Base-by-base conservation (phyloP, 108 stramenopile genomes). In the Stephanodiscus minutulus region DNA sequence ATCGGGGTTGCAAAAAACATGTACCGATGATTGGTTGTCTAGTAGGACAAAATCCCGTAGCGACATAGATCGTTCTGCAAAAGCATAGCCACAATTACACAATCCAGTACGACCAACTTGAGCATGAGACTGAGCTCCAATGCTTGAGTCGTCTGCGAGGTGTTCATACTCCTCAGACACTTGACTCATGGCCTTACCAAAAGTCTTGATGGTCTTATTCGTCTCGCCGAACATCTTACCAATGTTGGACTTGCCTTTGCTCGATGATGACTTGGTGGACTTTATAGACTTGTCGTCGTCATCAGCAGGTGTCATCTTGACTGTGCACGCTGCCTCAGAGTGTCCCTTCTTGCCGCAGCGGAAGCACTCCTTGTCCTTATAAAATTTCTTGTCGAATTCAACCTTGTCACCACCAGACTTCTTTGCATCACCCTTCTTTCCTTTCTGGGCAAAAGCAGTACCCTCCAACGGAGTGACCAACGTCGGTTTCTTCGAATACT, bases 391-490 rank as follows among this genome's bases (percentile, higher is more conserved):
- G 49, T 52, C 31, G n/a, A 8, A 22, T 28, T 46, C 63, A 22
- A 44, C 44, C 13, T 28, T n/a, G 2, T 66, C 49, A n/a, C n/a
- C n/a, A n/a, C n/a, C n/a, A n/a, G n/a, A n/a, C n/a, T 13, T 5
- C 65, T 31, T 64, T 21, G n/a, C 41, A 1, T 44, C 20, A 0
- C 21, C 49, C 35, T 66, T 66, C 28, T 66, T 50, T 52, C 65
- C 65, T 52, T 66, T 66, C 33, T 66, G 65, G 13, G 65, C 50
- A 8, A 66, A 66, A 17, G 65, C 65, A 10, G 50, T 52, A 52
- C 65, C 65, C 50, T 66, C 65, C 28, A 48, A 52, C 5, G 48
- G 27, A 18, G 25, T 2, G 1, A 20, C 21, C 1, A 1, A 3
- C 0, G 37, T 7, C 1, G 18, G 39, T 11, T 44, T 64, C 21